phyloP scores from a whole-genome alignment of 139 green algal species.

The Pleodorina starrii region DNA sequence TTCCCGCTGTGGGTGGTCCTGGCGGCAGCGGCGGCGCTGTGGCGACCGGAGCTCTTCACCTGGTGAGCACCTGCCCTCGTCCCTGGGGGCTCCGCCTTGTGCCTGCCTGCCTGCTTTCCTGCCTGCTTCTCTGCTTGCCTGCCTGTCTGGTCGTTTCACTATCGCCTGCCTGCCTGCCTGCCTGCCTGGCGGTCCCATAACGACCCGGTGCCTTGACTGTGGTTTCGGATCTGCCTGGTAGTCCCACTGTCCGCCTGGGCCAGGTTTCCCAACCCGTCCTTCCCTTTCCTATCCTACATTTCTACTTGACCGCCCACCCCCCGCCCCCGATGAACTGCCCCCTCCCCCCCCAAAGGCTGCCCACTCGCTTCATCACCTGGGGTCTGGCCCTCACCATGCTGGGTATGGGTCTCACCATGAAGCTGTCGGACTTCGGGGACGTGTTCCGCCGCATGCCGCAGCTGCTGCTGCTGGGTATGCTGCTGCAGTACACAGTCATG shows the following conservation, averaged over 20 bases:
- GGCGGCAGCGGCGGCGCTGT: slow-evolving; percentile 59
- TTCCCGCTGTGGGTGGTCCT: slow-evolving; percentile 80
- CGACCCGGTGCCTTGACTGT: too few relatives aligned
- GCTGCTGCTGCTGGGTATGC: slow-evolving; percentile 71
- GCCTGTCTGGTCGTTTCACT: neutral
- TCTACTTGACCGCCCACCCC: too few relatives aligned
- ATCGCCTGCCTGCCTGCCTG: too few relatives aligned
- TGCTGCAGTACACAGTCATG: slow-evolving; percentile 88
- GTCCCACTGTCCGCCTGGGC: too few relatives aligned
- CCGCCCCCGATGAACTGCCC: too few relatives aligned
- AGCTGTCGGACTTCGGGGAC: slow-evolving; percentile 57
- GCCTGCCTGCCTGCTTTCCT: neutral
- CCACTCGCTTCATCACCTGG: slow-evolving; percentile 41
- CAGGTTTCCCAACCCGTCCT: neutral
- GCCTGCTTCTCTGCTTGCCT: neutral
- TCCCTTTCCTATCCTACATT: neutral
- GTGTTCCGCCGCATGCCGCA: slow-evolving; percentile 60
- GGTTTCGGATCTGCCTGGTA: too few relatives aligned
- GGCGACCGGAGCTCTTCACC: slow-evolving; percentile 62
- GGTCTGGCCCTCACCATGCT: slow-evolving; percentile 65
- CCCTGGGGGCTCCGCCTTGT: neutral
- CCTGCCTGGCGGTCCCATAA: too few relatives aligned
- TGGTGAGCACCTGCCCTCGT: slow-evolving; percentile 55
- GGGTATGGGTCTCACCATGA: slow-evolving; percentile 82
- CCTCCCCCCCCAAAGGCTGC: too few relatives aligned